phyloP scores from a whole-genome alignment of 2,329 filamentous ascomycete genomes.

The Colletotrichum endophyticum region DNA sequence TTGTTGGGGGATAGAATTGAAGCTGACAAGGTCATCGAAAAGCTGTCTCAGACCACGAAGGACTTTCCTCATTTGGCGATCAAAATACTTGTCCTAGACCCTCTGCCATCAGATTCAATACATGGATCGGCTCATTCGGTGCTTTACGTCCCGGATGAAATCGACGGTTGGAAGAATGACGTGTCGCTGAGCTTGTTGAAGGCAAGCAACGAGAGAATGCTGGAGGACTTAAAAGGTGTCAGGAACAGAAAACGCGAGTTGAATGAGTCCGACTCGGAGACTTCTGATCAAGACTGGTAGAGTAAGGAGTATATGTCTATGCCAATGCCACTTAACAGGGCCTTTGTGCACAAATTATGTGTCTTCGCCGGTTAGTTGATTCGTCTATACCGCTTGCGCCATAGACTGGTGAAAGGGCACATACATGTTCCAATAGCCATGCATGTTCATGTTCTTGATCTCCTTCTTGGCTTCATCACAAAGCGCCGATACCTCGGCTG shows the following conservation, averaged over 20 bases:
- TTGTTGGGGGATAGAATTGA: background rate
- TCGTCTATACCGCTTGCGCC: background rate
- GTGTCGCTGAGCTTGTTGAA: background rate
- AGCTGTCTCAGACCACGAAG: background rate
- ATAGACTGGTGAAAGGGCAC: background rate
- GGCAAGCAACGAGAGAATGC: background rate
- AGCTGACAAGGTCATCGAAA: background rate
- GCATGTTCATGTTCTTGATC: conserved; percentile 25
- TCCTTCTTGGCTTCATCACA: conserved; percentile 25
- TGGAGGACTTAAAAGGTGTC: background rate
- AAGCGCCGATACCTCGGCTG: conserved; percentile 29
- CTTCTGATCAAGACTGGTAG: background rate
- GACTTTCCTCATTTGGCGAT: background rate
- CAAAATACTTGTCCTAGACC: background rate
- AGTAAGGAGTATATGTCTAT: background rate
- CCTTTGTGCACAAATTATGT: background rate
- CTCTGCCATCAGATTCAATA: background rate
- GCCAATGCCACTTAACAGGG: background rate
- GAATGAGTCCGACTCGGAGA: background rate
- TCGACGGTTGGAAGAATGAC: background rate
- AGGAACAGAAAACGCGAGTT: background rate
- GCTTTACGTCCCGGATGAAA: background rate
- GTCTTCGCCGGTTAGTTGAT: background rate
- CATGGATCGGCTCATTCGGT: background rate
- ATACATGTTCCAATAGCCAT: conserved; percentile 26